Base-by-base conservation (phyloP, 140 eudicot species). In the Senecio squalidus region DNA sequence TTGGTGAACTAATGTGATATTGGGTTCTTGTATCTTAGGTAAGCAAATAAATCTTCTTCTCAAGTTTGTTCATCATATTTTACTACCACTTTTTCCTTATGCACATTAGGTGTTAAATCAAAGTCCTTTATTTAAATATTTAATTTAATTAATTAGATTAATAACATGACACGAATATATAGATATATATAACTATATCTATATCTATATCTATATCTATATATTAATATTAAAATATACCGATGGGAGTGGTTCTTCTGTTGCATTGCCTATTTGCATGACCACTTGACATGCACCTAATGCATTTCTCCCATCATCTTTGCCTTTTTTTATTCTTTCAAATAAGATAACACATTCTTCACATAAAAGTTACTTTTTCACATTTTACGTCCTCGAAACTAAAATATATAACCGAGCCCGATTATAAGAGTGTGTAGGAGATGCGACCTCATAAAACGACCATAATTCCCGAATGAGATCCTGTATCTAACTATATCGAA, bases 1-100 rank as follows among this genome's bases (percentile, higher is more conserved):
- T 82, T 82, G 86, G 71, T 83, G 57, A 81, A 80, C 94, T 59
- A 81, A 81, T 81, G 44, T 7, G 55, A 51, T 55, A 38, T 66
- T 67, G 39, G 58, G 67, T 41, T 62, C 29, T 67, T 62, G 46
- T 43, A 60, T 56, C 63, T 55, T 61, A 38, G 59, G 46, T 58
- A 66, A 49, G 74, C 70, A 23, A 51, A 64, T 39, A 66, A 30
- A 22, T 55, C 60, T 67, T 47, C 46, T 59, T 47, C 53, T 48
- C n/a, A 31, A 51, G 39, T 21, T 73, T 73, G 54, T 45, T 66
- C 31, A 46, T 41, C 10, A 52, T 49, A 76, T 70, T 38, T 52
- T 52, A 70, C 76, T 21, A 51, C 15, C 58, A 62, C 58, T 58
- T 48, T 49, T 67, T 68, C 27, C 60, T 23, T 63, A 49, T 60